Evolutionary conservation across 1,284 basidiomycete species (phyloP).

Genomic region (Stereum hirsutum): DNA sequence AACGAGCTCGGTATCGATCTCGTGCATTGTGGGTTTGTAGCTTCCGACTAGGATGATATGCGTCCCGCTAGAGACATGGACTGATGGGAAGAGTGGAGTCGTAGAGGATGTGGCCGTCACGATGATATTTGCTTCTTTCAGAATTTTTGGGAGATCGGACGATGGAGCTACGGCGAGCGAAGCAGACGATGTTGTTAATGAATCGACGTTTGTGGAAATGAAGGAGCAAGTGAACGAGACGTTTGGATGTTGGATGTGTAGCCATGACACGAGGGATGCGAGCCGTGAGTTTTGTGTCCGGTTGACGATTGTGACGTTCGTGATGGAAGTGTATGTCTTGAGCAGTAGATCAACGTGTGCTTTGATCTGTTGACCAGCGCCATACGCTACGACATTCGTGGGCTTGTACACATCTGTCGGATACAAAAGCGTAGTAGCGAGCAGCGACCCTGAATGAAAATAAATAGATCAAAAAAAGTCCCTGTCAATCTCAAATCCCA

Average conservation of each 20-base stretch:
- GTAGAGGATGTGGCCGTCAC: conserved; percentile 75
- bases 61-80: conserved; percentile 50
- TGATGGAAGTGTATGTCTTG: conserved; percentile 45
- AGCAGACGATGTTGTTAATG: too few species aligned
- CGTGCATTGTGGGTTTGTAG: conserved; percentile 75
- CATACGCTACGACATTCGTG: conserved; percentile 54
- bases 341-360: conserved; percentile 62
- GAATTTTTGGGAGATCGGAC: conserved; percentile 14
- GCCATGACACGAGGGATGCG: conserved; percentile 25
- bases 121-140: conserved; percentile 44
- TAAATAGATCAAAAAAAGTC: background rate
- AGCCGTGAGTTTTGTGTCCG: conserved; percentile 48
- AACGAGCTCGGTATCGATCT: conserved; percentile 56
- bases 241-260: conserved; percentile 32
- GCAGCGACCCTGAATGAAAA: conserved; percentile 49
- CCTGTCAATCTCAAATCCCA: background rate
- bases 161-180: conserved; percentile 7
- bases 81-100: conserved; percentile 57
- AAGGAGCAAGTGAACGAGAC: conserved; percentile 20
- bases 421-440: conserved; percentile 51
- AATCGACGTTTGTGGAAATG: too few species aligned
- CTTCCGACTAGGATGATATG: conserved; percentile 79
- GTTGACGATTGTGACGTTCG: conserved; percentile 53
- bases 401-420: conserved; percentile 26
- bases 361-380: conserved; percentile 63